Conservation (phyloP, 805 yeast species). For the Monosporozyma unispora region DNA sequence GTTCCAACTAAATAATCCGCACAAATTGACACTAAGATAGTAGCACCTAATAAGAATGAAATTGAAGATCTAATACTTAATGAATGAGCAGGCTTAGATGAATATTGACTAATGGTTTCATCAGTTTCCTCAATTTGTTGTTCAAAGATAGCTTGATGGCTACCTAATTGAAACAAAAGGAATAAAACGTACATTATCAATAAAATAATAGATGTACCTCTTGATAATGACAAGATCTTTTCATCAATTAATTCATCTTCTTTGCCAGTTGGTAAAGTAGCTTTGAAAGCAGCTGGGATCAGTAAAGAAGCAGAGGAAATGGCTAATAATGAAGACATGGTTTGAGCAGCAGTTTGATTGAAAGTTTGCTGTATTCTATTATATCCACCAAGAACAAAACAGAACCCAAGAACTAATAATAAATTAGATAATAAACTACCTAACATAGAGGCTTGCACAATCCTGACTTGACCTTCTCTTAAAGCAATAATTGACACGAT, state of each 20-base stretch:
- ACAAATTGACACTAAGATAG: conserved; percentile 74
- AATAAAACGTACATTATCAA: conserved; percentile 70
- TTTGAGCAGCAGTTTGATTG: conserved; percentile 95
- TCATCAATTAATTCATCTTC: conserved; percentile 29
- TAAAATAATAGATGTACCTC: conserved; percentile 78
- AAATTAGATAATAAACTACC: conserved; percentile 88
- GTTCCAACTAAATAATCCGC: conserved; percentile 93
- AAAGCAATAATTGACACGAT: conserved; percentile 91
- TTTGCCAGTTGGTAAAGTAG: conserved; percentile 48
- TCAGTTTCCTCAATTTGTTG: conserved; percentile 36
- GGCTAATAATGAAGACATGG: conserved; percentile 91
- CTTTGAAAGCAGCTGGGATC: conserved; percentile 94
- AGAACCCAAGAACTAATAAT: conserved; percentile 86
- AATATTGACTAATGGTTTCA: conserved; percentile 22
- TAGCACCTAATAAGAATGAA: conserved; percentile 46
- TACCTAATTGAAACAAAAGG: conserved; percentile 77
- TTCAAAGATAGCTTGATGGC: conserved; percentile 74
- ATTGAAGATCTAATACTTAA: conserved; percentile 50
- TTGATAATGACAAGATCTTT: conserved; percentile 61
- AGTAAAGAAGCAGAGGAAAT: conserved; percentile 81
- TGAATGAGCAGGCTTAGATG: conserved; percentile 20
- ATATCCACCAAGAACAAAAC: conserved; percentile 88
- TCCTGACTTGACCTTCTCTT: conserved; percentile 74
- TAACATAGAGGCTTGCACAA: conserved; percentile 95
- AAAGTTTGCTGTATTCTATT: conserved; percentile 78